A percentile compares a stretch with the other conserved stretches of the same genome.
Evolutionary conservation across 1,284 basidiomycete species (phyloP).

Genomic region (Puccinia coronata): DNA sequence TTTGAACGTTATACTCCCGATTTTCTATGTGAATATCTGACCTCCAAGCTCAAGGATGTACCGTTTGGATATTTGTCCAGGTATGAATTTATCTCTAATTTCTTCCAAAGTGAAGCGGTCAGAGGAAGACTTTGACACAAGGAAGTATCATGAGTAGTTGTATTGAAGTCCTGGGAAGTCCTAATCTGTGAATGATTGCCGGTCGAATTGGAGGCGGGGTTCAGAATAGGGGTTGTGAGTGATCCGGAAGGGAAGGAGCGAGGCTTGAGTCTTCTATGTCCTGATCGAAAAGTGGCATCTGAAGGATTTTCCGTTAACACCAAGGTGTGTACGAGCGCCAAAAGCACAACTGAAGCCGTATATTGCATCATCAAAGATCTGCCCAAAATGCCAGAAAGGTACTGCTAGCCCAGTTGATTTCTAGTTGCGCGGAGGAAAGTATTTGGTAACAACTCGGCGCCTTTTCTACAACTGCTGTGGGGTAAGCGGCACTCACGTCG

Average conservation of each 20-base stretch:
- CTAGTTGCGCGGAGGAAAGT: too few relatives aligned
- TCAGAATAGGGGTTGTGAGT: not conserved
- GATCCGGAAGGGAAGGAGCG: not conserved
- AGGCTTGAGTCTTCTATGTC: not conserved
- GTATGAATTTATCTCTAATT: conserved; percentile 44
- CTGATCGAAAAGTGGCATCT: not conserved
- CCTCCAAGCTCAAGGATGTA: conserved; percentile 33
- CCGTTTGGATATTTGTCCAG: conserved; percentile 40
- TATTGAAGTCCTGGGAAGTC: not conserved
- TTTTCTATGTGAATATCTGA: not conserved
- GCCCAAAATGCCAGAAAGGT: not conserved
- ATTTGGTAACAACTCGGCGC: too few relatives aligned
- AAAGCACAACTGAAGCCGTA: not conserved
- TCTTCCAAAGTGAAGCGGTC: conserved; percentile 30
- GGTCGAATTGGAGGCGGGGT: not conserved
- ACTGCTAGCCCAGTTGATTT: not conserved
- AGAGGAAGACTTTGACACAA: conserved; percentile 25
- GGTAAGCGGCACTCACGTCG: too few relatives aligned
- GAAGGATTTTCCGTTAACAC: not conserved
- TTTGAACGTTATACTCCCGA: too few relatives aligned
- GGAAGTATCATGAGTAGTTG: not conserved
- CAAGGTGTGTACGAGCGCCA: not conserved
- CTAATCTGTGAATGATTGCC: not conserved
- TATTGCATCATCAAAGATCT: not conserved
- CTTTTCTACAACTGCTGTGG: too few relatives aligned